phyloP scores from a whole-genome alignment of 208 protist species.

The Wallacemonas sp. region DNA sequence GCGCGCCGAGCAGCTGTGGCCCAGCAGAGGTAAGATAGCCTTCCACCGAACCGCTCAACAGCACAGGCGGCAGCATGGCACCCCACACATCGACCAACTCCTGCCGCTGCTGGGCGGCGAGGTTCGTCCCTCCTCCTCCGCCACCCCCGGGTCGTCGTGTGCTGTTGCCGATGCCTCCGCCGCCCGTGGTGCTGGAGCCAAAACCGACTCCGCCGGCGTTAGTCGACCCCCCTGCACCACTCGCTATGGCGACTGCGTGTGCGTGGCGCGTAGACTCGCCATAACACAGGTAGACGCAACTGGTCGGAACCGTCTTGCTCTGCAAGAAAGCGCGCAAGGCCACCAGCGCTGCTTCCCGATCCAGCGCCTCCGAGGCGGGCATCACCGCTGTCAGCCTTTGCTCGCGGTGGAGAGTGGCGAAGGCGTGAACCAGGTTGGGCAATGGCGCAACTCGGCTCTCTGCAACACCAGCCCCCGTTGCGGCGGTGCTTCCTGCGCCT shows the following conservation, averaged over 20 bases:
- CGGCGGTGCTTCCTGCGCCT: no score
- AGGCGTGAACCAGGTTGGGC: slow-evolving; percentile 53
- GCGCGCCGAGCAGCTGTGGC: slow-evolving; percentile 51
- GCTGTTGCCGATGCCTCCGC: slow-evolving; percentile 8
- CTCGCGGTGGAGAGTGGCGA: slow-evolving; percentile 59
- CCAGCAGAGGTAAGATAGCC: slow-evolving; percentile 34
- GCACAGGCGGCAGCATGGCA: slow-evolving; percentile 66
- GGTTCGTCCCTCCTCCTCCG: slow-evolving; percentile 15
- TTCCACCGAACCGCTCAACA: slow-evolving; percentile 41
- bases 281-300: slow-evolving; percentile 80
- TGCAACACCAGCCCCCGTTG: background rate
- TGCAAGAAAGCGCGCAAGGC: slow-evolving; percentile 63
- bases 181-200: slow-evolving; percentile 15
- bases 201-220: slow-evolving; percentile 1
- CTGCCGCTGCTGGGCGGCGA: slow-evolving; percentile 22
- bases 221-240: no score
- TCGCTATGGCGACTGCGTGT: background rate
- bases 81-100: slow-evolving; percentile 34
- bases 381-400: slow-evolving; percentile 33
- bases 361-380: slow-evolving; percentile 41
- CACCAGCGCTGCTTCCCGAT: slow-evolving; percentile 57
- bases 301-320: slow-evolving; percentile 39
- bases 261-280: slow-evolving; percentile 32
- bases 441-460: slow-evolving; percentile 13
- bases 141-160: slow-evolving; percentile 3